These are phyloP conservation scores for Coemansia sp. DNA, from an alignment of 192 early-diverging fungal species.

Conservation along the genomic window DNA sequence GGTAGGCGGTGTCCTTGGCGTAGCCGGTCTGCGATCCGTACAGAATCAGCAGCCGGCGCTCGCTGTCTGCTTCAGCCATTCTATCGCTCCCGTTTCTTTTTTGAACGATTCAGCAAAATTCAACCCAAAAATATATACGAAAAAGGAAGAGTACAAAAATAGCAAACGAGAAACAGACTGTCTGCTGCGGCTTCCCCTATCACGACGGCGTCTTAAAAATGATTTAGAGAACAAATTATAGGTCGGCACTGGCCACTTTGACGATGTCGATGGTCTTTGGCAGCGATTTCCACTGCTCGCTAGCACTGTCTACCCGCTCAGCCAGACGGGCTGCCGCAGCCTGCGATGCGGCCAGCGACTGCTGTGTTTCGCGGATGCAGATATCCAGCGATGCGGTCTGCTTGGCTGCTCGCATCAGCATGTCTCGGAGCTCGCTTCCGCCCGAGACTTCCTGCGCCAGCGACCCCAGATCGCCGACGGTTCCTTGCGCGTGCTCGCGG, in stretches of 20 bases:
- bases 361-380: constrained; percentile 36
- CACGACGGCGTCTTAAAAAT: too few species aligned
- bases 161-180: neutral
- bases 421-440: constrained; percentile 40
- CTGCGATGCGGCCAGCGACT: constrained; percentile 24
- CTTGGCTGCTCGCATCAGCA: constrained; percentile 25
- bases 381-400: constrained; percentile 33
- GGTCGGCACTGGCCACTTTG: constrained; percentile 28
- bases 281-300: constrained; percentile 33
- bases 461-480: constrained; percentile 21
- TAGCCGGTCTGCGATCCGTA: constrained; percentile 94
- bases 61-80: too few species aligned
- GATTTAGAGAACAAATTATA: too few species aligned
- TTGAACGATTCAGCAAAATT: too few species aligned
- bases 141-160: too few species aligned
- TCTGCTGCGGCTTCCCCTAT: too few species aligned
- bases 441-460: constrained; percentile 43
- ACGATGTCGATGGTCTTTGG: constrained; percentile 40
- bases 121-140: too few species aligned
- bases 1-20: constrained; percentile 84
- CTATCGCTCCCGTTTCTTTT: too few species aligned
- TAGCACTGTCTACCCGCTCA: constrained; percentile 15
- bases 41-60: constrained; percentile 62
- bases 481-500: constrained; percentile 42
- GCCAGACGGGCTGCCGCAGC: constrained; percentile 9